Evolutionary conservation across 1,284 basidiomycete genomes (phyloP).

Genomic region (Ustilago cynodontis): DNA sequence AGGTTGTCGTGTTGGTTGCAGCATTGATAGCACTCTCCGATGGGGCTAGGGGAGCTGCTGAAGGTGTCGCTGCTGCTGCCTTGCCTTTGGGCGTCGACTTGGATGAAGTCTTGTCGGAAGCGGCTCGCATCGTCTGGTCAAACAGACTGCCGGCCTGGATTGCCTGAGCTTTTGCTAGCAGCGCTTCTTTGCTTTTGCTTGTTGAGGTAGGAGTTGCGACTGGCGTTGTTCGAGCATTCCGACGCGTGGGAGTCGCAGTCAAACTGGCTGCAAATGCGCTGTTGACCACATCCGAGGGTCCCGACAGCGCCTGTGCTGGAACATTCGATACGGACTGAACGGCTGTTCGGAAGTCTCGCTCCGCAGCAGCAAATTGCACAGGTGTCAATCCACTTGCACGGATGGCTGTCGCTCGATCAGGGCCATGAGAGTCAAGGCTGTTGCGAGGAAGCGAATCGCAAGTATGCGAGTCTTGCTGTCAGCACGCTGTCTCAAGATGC

Average conservation of each 20-base stretch:
- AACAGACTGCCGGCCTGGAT: constrained; percentile 48
- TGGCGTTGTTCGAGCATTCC: constrained; percentile 14
- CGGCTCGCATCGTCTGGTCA: constrained; percentile 37
- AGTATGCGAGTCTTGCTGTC: not conserved
- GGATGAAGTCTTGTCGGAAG: not conserved
- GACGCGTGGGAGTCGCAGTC: constrained; percentile 8
- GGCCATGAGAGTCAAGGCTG: constrained; percentile 35
- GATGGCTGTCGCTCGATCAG: constrained; percentile 35
- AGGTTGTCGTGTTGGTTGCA: not conserved
- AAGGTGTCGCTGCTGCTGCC: not conserved
- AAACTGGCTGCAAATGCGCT: constrained; percentile 30
- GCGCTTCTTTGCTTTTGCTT: constrained; percentile 34
- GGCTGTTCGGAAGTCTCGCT: constrained; percentile 44
- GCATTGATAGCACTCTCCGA: not conserved
- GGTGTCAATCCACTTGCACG: constrained; percentile 44
- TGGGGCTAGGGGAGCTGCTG: not conserved
- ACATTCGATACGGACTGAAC: constrained; percentile 33
- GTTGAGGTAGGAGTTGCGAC: constrained; percentile 12
- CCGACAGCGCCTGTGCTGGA: constrained; percentile 34
- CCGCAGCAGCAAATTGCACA: constrained; percentile 41
- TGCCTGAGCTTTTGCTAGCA: constrained; percentile 51
- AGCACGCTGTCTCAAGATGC: not conserved
- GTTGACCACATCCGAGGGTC: constrained; percentile 30
- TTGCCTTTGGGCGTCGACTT: constrained; percentile 3
- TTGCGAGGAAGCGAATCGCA: not conserved